phyloP scores from a whole-genome alignment of 495 filamentous ascomycete species.

The Bombardia bombarda region DNA sequence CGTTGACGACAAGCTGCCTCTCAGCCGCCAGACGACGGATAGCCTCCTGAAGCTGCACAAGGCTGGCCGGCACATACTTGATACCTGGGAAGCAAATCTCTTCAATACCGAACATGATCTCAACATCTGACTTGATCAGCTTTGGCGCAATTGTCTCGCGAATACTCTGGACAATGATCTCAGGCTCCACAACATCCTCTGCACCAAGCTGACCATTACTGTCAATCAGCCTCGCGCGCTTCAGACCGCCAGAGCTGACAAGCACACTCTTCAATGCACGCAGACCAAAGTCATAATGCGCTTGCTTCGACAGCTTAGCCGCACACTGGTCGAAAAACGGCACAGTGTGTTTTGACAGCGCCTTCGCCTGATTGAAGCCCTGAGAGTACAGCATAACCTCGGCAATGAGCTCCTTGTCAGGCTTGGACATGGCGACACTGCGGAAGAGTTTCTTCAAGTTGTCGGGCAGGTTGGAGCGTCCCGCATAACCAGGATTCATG shows the following conservation, averaged over 20 bases:
- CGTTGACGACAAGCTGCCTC: slow-evolving; percentile 76
- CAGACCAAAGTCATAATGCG: slow-evolving; percentile 97
- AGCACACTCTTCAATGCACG: slow-evolving; percentile 97
- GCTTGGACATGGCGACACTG: slow-evolving; percentile 99
- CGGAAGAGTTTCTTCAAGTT: slow-evolving; percentile 99
- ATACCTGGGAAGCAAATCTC: slow-evolving; percentile 83
- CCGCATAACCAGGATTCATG: slow-evolving; percentile 99
- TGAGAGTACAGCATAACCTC: slow-evolving; percentile 99
- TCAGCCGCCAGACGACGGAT: slow-evolving; percentile 77
- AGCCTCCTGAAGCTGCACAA: slow-evolving; percentile 68
- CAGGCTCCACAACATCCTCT: slow-evolving; percentile 79
- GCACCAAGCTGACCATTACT: slow-evolving; percentile 53
- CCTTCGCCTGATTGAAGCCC: slow-evolving; percentile 92
- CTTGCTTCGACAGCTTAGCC: slow-evolving; percentile 78
- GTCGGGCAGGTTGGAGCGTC: slow-evolving; percentile 93
- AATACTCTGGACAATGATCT: slow-evolving; percentile 97
- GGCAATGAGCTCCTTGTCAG: slow-evolving; percentile 97
- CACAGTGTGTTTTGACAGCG: slow-evolving; percentile 85
- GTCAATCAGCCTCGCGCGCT: slow-evolving; percentile 67
- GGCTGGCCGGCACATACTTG: slow-evolving; percentile 81
- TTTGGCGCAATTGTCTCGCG: slow-evolving; percentile 98
- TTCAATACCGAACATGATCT: slow-evolving; percentile 80
- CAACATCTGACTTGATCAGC: slow-evolving; percentile 82
- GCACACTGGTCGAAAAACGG: slow-evolving; percentile 95
- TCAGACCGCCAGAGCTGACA: slow-evolving; percentile 91